Percentiles rank a stretch among this genome's conserved stretches.
These are phyloP conservation scores for Aquanectria penicillioides DNA, from an alignment of 2,329 filamentous ascomycete genomes.

Conservation along the genomic window DNA sequence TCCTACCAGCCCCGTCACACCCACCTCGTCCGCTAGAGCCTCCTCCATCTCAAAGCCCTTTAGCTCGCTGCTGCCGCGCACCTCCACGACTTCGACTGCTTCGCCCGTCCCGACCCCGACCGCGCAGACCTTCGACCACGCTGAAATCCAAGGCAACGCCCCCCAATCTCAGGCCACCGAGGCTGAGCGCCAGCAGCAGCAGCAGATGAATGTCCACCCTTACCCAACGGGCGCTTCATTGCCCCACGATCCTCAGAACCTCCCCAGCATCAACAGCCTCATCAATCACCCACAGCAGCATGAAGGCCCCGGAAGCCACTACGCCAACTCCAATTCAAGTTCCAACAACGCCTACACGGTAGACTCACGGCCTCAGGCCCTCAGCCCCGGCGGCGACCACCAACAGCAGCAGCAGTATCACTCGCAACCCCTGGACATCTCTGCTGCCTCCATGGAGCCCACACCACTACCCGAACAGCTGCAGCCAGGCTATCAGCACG, in stretches of 20 bases:
- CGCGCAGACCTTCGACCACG: slow-evolving; percentile 20
- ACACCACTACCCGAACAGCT: slow-evolving; percentile 46
- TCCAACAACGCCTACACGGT: slow-evolving; percentile 41
- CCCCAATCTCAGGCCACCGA: slow-evolving; percentile 30
- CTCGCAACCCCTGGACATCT: too few species aligned
- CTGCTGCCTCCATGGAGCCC: slow-evolving; percentile 40
- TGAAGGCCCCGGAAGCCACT: slow-evolving; percentile 53
- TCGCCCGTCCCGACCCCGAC: slow-evolving; percentile 38
- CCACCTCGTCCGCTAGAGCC: slow-evolving; percentile 59
- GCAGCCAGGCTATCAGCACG: slow-evolving; percentile 42
- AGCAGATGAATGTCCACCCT: slow-evolving; percentile 41
- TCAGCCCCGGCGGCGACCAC: slow-evolving; percentile 51
- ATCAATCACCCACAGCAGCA: slow-evolving; percentile 69
- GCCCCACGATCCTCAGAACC: slow-evolving; percentile 69
- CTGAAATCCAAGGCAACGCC: slow-evolving; percentile 37
- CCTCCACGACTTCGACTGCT: slow-evolving; percentile 45
- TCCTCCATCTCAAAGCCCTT: slow-evolving; percentile 59
- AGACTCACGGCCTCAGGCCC: slow-evolving; percentile 43
- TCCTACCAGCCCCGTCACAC: slow-evolving; percentile 71
- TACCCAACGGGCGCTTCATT: slow-evolving; percentile 42
- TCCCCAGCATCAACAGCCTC: slow-evolving; percentile 84
- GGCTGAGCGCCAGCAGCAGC: slow-evolving; percentile 40
- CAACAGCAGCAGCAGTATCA: slow-evolving; percentile 52
- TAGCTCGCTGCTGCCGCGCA: slow-evolving; percentile 49
- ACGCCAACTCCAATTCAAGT: slow-evolving; percentile 34